These are phyloP conservation scores for Penicillium ochrochloron DNA, from an alignment of 495 filamentous ascomycete genomes.

Conservation along the genomic window DNA sequence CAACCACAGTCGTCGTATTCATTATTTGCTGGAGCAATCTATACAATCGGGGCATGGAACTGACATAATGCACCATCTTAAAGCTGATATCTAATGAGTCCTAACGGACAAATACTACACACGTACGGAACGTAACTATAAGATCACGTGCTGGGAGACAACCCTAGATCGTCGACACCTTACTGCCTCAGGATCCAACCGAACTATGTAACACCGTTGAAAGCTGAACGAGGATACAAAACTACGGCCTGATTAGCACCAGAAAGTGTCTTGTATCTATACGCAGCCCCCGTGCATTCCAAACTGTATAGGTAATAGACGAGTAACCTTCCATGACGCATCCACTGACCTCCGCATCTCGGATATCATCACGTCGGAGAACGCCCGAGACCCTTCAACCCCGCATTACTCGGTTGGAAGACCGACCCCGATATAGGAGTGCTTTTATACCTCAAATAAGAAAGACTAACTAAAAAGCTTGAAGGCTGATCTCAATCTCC, in stretches of 20 bases:
- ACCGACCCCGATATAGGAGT: constrained; percentile 28
- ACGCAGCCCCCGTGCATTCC: background rate
- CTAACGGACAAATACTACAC: background rate
- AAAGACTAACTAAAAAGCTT: background rate
- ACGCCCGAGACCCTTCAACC: constrained; percentile 24
- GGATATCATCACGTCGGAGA: constrained; percentile 19
- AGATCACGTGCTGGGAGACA: background rate
- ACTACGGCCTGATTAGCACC: background rate
- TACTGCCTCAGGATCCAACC: background rate
- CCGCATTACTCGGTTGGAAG: constrained; percentile 31
- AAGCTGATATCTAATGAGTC: background rate
- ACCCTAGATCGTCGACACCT: background rate
- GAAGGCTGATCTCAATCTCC: background rate
- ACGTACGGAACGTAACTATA: background rate
- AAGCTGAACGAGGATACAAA: background rate
- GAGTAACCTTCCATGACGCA: background rate
- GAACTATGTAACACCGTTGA: background rate
- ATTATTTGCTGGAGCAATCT: background rate
- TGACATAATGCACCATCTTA: background rate
- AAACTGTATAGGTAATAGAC: background rate
- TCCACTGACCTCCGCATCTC: constrained; percentile 6
- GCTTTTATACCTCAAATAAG: background rate
- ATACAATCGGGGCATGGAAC: background rate
- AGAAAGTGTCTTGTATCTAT: background rate
- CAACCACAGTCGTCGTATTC: background rate